These are phyloP conservation scores for Begonia loranthoides DNA, from an alignment of 306 rosid species.

Conservation along the genomic window DNA sequence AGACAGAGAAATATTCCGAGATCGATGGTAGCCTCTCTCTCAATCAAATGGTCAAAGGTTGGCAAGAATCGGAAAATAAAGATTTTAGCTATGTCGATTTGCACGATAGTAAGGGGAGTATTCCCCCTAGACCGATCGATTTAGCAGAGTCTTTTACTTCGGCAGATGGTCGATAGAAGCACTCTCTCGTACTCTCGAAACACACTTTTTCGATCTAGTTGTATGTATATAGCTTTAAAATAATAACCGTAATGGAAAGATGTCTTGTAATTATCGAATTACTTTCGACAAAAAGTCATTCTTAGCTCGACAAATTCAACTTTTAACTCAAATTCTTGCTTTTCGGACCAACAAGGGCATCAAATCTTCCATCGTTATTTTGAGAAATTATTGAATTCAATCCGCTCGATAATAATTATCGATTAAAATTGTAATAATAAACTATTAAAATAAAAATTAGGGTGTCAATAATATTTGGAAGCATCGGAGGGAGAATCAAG, in stretches of 20 bases:
- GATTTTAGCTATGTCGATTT: conserved; percentile 53
- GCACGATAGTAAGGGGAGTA: conserved; percentile 87
- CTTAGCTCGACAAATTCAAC: no score
- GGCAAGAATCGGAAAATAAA: conserved; percentile 93
- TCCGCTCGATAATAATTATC: no score
- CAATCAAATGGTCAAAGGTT: conserved; percentile 93
- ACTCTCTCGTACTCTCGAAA: conserved; percentile 14
- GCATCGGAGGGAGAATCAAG: no score
- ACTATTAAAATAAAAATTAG: no score
- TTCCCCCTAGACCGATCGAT: conserved; percentile 90
- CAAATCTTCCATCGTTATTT: background rate
- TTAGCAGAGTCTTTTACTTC: conserved; percentile 95
- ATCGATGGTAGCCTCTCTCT: conserved; percentile 88
- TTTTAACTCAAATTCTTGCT: background rate
- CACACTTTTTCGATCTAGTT: background rate
- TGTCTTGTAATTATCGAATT: conserved; percentile 35
- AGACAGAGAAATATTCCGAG: conserved; percentile 70
- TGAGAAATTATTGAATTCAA: background rate
- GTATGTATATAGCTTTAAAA: background rate
- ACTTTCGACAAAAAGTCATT: background rate
- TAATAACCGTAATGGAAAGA: conserved; percentile 15
- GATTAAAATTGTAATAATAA: no score
- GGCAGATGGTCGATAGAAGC: conserved; percentile 67
- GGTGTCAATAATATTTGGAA: no score
- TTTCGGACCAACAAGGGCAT: background rate